Evolutionary conservation across 1,284 basidiomycete genomes (phyloP).

Genomic region (Rhodotorula mucilaginosa): DNA sequence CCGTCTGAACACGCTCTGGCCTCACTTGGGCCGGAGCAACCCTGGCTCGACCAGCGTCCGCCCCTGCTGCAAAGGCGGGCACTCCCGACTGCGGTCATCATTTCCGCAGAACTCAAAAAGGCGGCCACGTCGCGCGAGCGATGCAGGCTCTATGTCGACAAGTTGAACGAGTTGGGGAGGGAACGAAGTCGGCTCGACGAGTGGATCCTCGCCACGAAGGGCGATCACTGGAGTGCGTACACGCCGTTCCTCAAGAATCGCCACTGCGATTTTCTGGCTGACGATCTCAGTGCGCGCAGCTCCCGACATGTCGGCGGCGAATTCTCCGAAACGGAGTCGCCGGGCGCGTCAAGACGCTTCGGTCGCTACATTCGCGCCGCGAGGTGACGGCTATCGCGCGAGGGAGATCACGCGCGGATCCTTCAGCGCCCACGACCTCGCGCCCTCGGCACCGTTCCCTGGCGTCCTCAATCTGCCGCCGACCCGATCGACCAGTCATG

Average conservation of each 20-base stretch:
- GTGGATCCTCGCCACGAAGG: slow-evolving; percentile 55
- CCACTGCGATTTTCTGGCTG: slow-evolving; percentile 1
- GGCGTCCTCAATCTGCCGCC: slow-evolving; percentile 20
- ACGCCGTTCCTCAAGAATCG: no score
- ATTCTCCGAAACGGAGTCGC: neutral
- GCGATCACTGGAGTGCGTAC: neutral
- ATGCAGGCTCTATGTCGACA: slow-evolving; percentile 70
- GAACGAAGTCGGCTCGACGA: slow-evolving; percentile 74
- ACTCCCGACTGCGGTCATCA: slow-evolving; percentile 26
- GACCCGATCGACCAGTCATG: neutral
- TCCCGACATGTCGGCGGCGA: slow-evolving; percentile 7
- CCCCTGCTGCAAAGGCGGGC: slow-evolving; percentile 19
- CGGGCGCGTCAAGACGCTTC: slow-evolving; percentile 18
- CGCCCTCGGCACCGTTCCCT: slow-evolving; percentile 23
- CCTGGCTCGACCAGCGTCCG: neutral
- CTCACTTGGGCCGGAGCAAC: no score
- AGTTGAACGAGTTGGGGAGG: slow-evolving; percentile 75
- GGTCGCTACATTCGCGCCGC: slow-evolving; percentile 27
- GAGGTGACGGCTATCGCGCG: slow-evolving; percentile 25
- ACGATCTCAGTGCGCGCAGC: neutral
- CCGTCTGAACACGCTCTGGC: no score
- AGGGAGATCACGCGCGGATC: slow-evolving; percentile 16
- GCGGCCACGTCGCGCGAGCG: slow-evolving; percentile 68
- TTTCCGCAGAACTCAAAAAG: slow-evolving; percentile 57
- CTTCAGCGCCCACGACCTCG: slow-evolving; percentile 22